Evolutionary conservation across 345 rosid genomes (phyloP), one percentile per base, ranked within the genome.

Genomic region (Salix udensis): DNA sequence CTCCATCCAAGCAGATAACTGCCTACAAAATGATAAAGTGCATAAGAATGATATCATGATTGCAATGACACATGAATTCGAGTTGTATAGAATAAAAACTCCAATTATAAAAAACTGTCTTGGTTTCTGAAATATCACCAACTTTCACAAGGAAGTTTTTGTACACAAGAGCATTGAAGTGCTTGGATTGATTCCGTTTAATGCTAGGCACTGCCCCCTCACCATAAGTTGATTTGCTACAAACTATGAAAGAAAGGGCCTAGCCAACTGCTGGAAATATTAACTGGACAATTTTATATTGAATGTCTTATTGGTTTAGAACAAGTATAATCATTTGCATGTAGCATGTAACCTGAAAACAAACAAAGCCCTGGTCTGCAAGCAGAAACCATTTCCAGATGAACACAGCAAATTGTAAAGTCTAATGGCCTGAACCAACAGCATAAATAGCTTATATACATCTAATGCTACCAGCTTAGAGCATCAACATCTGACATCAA

Each of bases 1-100:
- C 90, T 76, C 98, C 98, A 83, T 93, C 98, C 90, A 96, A 91
- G 91, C 99, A 96, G 85, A 86, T 80, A 87, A 96, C 99, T 93
- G 97, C 97, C 99, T 96, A 90, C 84, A 89, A 81, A 90, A 83
- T 76, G 80, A 83, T 70, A 65, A 71, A 62, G 42, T 23, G 39
- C 65, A 77, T 76, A 81, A 82, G 85, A 69, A 77, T 85, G 81
- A 65, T 53, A 74, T 75, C 78, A 71, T 72, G 48, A 71, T 52
- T 30, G 71, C 23, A 28, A 37, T 50, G 65, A 73, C 60, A 66
- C 46, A 19, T 15, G 70, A 68, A 69, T 78, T 46, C 53, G 12
- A 26, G 58, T 60, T 66, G 12, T 31, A 23, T 40, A 52, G 65
- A 77, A 68, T 39, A 75, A 78, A 74, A 67, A 10, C 21, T 40